phyloP scores from a whole-genome alignment of 73 alveolate species.

The Symbiodinium natans region DNA sequence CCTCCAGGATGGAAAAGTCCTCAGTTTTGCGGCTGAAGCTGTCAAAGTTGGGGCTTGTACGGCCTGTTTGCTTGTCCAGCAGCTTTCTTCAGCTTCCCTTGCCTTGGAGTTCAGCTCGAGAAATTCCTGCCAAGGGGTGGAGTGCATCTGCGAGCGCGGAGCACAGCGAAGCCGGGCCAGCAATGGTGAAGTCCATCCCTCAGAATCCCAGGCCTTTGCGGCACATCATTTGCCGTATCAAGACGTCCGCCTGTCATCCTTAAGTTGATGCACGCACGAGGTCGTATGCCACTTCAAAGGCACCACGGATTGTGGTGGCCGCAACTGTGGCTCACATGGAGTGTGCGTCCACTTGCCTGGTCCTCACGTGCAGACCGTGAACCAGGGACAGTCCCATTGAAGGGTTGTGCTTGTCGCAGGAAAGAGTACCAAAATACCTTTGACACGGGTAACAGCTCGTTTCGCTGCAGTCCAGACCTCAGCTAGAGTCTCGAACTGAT shows the following conservation, averaged over 20 bases:
- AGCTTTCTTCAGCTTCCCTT: no score
- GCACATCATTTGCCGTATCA: no score
- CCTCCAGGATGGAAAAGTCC: background rate
- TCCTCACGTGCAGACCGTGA: background rate
- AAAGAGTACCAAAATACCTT: constrained; percentile 76
- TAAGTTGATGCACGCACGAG: no score
- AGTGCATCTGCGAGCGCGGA: constrained; percentile 86
- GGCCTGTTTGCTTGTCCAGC: no score
- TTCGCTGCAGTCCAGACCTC: constrained; percentile 40
- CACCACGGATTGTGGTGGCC: constrained; percentile 85
- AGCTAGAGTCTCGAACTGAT: background rate
- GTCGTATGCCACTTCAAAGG: constrained; percentile 75
- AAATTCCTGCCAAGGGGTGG: no score
- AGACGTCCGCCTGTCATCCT: no score
- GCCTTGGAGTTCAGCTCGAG: no score
- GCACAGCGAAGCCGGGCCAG: constrained; percentile 47
- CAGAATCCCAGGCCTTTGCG: background rate
- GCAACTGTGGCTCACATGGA: constrained; percentile 86
- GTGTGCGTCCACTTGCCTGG: constrained; percentile 58
- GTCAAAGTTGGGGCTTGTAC: no score
- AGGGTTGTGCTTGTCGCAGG: background rate
- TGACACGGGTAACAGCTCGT: constrained; percentile 88
- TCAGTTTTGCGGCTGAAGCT: no score
- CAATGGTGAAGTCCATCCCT: constrained; percentile 34
- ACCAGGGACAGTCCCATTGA: background rate